phyloP scores from a whole-genome alignment of 805 yeast species.

The Metschnikowia proteae region DNA sequence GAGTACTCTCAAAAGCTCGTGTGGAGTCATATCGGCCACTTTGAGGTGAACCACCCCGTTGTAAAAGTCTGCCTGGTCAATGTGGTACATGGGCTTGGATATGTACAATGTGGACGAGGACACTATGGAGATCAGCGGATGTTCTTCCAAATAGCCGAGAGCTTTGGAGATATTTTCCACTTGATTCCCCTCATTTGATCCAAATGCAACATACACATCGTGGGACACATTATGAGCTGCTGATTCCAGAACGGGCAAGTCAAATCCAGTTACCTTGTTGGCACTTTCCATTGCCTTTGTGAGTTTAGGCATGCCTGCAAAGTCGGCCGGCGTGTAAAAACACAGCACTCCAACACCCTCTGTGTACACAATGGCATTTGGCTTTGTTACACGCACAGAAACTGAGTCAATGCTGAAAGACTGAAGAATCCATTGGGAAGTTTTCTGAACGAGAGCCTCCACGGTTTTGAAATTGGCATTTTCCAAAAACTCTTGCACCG shows the following conservation, averaged over 20 bases:
- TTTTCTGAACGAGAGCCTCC: slow-evolving; percentile 80
- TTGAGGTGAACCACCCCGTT: slow-evolving; percentile 74
- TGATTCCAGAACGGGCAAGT: slow-evolving; percentile 27
- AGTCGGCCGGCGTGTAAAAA: slow-evolving; percentile 43
- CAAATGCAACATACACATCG: slow-evolving; percentile 77
- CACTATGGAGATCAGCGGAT: slow-evolving; percentile 42
- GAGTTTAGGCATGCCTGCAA: slow-evolving; percentile 23
- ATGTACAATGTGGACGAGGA: slow-evolving; percentile 76
- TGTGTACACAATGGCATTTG: slow-evolving; percentile 82
- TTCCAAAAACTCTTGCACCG: slow-evolving; percentile 59
- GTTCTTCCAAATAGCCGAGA: slow-evolving; percentile 40
- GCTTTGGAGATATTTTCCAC: slow-evolving; percentile 58
- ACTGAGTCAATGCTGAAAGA: slow-evolving; percentile 33
- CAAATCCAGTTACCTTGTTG: slow-evolving; percentile 17
- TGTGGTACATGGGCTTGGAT: slow-evolving; percentile 88
- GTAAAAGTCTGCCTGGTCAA: slow-evolving; percentile 74
- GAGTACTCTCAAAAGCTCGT: slow-evolving; percentile 53
- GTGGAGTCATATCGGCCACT: slow-evolving; percentile 60
- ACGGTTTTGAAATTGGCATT: slow-evolving; percentile 83
- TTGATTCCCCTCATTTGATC: slow-evolving; percentile 80
- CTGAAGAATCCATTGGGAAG: slow-evolving; percentile 55
- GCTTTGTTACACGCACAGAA: slow-evolving; percentile 69
- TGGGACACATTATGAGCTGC: slow-evolving; percentile 31
- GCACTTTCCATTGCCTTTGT: slow-evolving; percentile 11
- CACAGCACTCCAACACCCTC: slow-evolving; percentile 89